Base-by-base conservation (phyloP, 2,329 filamentous ascomycete genomes). In the Apiospora phragmitis region DNA sequence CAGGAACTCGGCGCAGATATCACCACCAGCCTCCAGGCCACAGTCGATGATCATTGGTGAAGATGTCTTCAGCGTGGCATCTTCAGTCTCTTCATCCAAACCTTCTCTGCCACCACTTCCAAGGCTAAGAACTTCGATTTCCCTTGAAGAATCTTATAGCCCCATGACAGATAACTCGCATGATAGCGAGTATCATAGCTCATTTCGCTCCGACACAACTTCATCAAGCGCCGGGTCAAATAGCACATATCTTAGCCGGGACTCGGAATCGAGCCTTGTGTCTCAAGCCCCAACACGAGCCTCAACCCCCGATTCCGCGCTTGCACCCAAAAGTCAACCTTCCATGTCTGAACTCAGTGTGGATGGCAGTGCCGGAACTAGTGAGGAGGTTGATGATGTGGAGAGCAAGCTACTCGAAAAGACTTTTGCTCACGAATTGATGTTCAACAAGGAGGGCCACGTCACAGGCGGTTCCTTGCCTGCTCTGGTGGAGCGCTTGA, bases 401-500 rank as follows among this genome's bases (percentile, higher is more conserved):
- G 95, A 97, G 79, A 92, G 89, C 5, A 92, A 92, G 76, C 85
- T 98, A n/a, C 85, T 97, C n/a, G 93, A 95, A 79, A 97, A 93
- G 82, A 97, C 95, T 0, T 98, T 90, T 77, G 94, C 94, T 0
- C 93, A 98, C 77, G 95, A 99, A 79, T 87, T 99, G 66, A 91
- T 97, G 77, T 92, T 93, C 80, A 98, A 97, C 83, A 97, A 97
- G 80, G 95, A 98, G 75, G 95, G 95, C 1, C 93, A 97, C 73
- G 92, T 99, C n/a, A 93, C 93, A 55, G 96, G 96, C 65, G 96
- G 96, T 18, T 97, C 94, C 3, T 87, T 99, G 16, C 90, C 93
- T 6, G 96, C 96, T 2, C 85, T 99, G 38, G 92, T 99, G n/a
- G 96, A 99, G 84, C 92, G 94, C 73, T 88, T 99, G 55, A 98